Base-by-base conservation (phyloP, 108 stramenopile genomes). In the Skeletonema potamos region DNA sequence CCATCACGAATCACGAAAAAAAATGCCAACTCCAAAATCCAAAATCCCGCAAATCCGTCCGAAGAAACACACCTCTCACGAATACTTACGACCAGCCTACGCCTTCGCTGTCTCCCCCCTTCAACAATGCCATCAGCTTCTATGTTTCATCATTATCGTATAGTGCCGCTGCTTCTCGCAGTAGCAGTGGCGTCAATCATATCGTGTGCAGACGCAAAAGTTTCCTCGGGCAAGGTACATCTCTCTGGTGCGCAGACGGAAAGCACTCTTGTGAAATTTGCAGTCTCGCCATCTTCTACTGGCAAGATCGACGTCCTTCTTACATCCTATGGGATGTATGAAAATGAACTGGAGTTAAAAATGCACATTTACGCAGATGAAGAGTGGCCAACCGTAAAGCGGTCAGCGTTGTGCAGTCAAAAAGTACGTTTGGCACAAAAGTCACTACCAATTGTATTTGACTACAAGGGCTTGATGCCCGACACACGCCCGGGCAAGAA, bases 231-330 rank as follows among this genome's bases (percentile, higher is more conserved):
- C 48, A 51, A 51, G n/a, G 83, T 87, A 22, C 63, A 69, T 59
- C 71, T 94, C 10, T 76, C 77, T 4, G 93, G 93, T 5, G 72
- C 78, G 10, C 70, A 82, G 27, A 85, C 93, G 11, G 90, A 91
- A 66, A 63, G 82, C 54, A 83, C 86, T 15, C 74, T 94, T 27
- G 76, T 83, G 4, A 88, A 83, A 64, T 94, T 94, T 66, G 87
- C 90, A 28, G 71, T 94, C 11, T 74, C 79, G 1, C 62, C 86
- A 13, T 60, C 57, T 2, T 73, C 76, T 6, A 46, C 70, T 7
- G 77, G 62, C 66, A 63, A 69, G 13, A 61, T 79, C 7, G 77
- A 66, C 24, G 56, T 74, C 29, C 72, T 58, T 27, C 33, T 82
- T 10, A 73, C 76, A 1, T 74, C 77, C 13, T 62, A 70, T 54